These are phyloP conservation scores for Zymoseptoria tritici DNA, from an alignment of 2,329 filamentous ascomycete species.

Conservation along the genomic window DNA sequence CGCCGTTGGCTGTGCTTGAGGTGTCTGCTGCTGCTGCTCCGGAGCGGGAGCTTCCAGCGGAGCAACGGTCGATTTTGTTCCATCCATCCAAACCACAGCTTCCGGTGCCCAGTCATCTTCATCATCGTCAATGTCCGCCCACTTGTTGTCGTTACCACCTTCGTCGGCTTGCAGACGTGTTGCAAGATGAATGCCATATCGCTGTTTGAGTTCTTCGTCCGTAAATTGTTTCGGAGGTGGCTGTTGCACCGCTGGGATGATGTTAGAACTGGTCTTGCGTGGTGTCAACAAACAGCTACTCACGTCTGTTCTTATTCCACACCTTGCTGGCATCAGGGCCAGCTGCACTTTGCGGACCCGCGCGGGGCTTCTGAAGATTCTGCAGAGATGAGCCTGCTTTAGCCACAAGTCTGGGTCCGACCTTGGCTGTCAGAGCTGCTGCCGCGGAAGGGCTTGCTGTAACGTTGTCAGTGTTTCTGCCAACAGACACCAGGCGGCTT, in stretches of 20 bases:
- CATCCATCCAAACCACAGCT: slow-evolving; percentile 80
- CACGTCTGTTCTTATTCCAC: slow-evolving; percentile 86
- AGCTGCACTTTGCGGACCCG: slow-evolving; percentile 28
- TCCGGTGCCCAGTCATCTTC: slow-evolving; percentile 83
- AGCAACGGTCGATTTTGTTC: slow-evolving; percentile 70
- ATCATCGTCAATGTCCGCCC: slow-evolving; percentile 85
- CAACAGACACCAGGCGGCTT: not conserved
- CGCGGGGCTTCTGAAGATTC: slow-evolving; percentile 37
- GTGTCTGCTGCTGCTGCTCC: not conserved
- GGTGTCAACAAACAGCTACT: slow-evolving; percentile 30
- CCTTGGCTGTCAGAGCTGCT: slow-evolving; percentile 34
- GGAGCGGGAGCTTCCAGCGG: slow-evolving; percentile 37
- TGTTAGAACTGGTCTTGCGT: slow-evolving; percentile 9
- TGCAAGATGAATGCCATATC: slow-evolving; percentile 79
- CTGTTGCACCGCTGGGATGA: slow-evolving; percentile 47
- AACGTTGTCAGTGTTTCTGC: slow-evolving; percentile 9
- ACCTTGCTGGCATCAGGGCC: slow-evolving; percentile 67
- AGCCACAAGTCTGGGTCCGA: slow-evolving; percentile 64
- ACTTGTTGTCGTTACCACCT: slow-evolving; percentile 67
- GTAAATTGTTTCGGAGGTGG: slow-evolving; percentile 75
- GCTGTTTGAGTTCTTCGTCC: slow-evolving; percentile 75
- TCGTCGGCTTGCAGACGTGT: slow-evolving; percentile 71
- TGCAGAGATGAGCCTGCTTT: slow-evolving; percentile 58
- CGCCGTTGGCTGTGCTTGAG: not conserved
- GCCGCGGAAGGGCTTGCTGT: slow-evolving; percentile 43